These are phyloP conservation scores for Colletotrichum gloeosporioides DNA, from an alignment of 2,329 filamentous ascomycete species.

Conservation along the genomic window DNA sequence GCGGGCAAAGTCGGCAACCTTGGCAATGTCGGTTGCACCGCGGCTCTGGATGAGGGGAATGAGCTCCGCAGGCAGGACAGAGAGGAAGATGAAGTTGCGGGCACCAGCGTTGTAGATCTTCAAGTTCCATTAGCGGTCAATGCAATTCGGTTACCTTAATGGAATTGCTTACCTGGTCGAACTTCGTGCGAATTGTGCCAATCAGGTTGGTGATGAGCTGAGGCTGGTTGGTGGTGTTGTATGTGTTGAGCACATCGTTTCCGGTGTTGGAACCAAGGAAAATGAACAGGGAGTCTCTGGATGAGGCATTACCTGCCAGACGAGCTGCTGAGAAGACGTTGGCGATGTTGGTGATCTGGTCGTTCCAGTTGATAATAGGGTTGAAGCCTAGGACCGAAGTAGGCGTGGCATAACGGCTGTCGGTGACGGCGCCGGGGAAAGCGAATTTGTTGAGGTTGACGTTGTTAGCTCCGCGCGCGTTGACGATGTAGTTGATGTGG, in stretches of 20 bases:
- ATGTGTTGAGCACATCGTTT: background rate
- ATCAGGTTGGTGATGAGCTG: background rate
- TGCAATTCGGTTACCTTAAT: background rate
- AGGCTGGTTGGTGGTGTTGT: slow-evolving; percentile 2
- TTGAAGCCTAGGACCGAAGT: background rate
- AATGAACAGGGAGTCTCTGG: background rate
- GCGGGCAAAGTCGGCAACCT: background rate
- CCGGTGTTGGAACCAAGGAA: slow-evolving; percentile 1
- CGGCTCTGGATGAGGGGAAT: background rate
- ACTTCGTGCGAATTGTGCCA: background rate
- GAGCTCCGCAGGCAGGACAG: background rate
- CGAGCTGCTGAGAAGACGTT: background rate
- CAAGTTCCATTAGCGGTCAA: background rate
- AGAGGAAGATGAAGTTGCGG: background rate
- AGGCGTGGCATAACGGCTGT: background rate
- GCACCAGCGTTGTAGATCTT: slow-evolving; percentile 1
- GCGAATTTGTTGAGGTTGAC: slow-evolving; percentile 3
- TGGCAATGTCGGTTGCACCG: background rate
- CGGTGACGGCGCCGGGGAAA: background rate
- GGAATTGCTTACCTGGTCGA: background rate
- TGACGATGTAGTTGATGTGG: slow-evolving; percentile 1
- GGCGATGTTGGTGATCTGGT: background rate
- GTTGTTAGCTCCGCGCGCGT: background rate
- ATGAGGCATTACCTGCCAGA: background rate
- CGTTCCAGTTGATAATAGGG: background rate